Conservation (phyloP, 177 flowering plant species). For the Vitis hybrid region DNA sequence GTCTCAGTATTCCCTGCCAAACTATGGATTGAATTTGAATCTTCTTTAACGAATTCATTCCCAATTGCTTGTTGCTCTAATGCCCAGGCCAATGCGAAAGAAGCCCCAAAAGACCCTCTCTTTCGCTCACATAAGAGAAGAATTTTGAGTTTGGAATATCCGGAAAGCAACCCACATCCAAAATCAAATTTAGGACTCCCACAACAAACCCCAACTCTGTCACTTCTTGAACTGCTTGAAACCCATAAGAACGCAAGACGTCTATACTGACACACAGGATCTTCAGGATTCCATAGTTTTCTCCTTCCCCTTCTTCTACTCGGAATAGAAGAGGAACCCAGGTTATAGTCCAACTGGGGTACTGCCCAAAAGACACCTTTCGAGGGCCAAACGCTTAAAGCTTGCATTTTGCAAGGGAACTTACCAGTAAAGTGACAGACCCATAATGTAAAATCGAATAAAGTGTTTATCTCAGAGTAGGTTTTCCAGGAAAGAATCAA, state of each 20-base stretch:
- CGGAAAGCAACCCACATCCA: slow-evolving; percentile 19
- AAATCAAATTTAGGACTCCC: slow-evolving; percentile 18
- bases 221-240: slow-evolving; percentile 23
- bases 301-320: slow-evolving; percentile 25
- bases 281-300: slow-evolving; percentile 24
- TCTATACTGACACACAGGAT: slow-evolving; percentile 12
- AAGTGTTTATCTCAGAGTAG: background rate
- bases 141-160: slow-evolving; percentile 16
- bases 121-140: slow-evolving; percentile 20
- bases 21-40: slow-evolving; percentile 17
- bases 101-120: slow-evolving; percentile 19
- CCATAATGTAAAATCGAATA: slow-evolving; percentile 14
- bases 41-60: slow-evolving; percentile 22
- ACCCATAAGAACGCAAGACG: slow-evolving; percentile 15
- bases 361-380: slow-evolving; percentile 31
- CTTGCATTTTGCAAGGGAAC: slow-evolving; percentile 43
- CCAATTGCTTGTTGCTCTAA: slow-evolving; percentile 46
- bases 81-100: slow-evolving; percentile 36
- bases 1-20: slow-evolving; percentile 17
- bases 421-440: slow-evolving; percentile 15
- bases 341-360: slow-evolving; percentile 35
- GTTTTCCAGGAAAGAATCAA: background rate
- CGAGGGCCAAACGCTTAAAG: slow-evolving; percentile 49
- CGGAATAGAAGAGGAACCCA: slow-evolving; percentile 23
- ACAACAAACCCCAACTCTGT: slow-evolving; percentile 7